Evolutionary conservation across 495 filamentous ascomycete genomes (phyloP).

Genomic region (Haplographium delicatum): DNA sequence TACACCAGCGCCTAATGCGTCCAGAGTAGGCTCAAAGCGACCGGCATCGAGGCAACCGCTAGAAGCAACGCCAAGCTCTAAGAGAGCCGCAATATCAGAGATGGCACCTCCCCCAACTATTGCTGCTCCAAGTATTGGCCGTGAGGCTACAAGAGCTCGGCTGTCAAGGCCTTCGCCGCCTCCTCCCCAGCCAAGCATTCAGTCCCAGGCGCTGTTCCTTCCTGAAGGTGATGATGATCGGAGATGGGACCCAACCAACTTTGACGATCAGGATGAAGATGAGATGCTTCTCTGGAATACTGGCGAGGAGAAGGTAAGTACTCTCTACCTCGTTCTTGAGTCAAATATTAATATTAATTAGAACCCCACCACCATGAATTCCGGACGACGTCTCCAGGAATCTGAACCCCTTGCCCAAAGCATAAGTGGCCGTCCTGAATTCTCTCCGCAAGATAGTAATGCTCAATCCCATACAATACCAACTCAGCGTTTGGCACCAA

Average conservation of each 20-base stretch:
- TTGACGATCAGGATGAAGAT: slow-evolving; percentile 56
- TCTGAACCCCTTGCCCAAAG: slow-evolving; percentile 20
- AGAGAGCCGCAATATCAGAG: slow-evolving; percentile 8
- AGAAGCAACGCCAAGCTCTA: slow-evolving; percentile 21
- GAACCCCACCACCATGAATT: slow-evolving; percentile 29
- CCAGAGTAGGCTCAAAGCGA: slow-evolving; percentile 16
- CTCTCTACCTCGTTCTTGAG: slow-evolving; percentile 2
- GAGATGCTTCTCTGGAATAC: slow-evolving; percentile 81
- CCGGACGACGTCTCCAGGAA: slow-evolving; percentile 30
- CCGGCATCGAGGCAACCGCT: slow-evolving; percentile 22
- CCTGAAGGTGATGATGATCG: slow-evolving; percentile 66
- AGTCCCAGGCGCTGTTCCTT: slow-evolving; percentile 74
- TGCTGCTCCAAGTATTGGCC: slow-evolving; percentile 9
- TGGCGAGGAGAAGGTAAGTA: slow-evolving; percentile 48
- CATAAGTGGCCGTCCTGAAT: slow-evolving; percentile 21
- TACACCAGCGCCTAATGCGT: slow-evolving; percentile 33
- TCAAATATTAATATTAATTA: slow-evolving; percentile 14
- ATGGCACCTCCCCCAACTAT: slow-evolving; percentile 23
- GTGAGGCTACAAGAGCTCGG: slow-evolving; percentile 8
- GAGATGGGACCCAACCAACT: slow-evolving; percentile 76
- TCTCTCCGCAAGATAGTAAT: neutral
- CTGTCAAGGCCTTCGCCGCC: slow-evolving; percentile 35
- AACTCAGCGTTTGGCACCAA: slow-evolving; percentile 50
- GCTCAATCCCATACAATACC: neutral
- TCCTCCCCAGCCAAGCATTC: slow-evolving; percentile 55